Conservation (phyloP, 2,329 filamentous ascomycete species). For the Oidium heveae region DNA sequence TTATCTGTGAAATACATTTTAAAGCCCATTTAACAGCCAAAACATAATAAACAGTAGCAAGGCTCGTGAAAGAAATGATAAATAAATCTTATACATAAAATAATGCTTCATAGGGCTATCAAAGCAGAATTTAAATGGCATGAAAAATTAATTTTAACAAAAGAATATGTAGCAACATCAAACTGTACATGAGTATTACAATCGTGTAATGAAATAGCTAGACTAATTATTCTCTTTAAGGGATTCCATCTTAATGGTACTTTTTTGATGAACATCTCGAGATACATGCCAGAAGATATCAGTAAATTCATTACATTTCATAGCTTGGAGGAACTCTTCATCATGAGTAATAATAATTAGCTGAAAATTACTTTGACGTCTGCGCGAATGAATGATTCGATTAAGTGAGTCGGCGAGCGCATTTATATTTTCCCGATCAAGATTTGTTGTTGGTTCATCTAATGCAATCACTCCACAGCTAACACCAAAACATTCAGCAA, state of each 20-base stretch:
- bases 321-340: slow-evolving; percentile 78
- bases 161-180: too few relatives aligned
- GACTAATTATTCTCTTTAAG: background rate
- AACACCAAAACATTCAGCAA: slow-evolving; percentile 88
- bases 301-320: slow-evolving; percentile 83
- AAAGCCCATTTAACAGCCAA: too few relatives aligned
- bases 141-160: too few relatives aligned
- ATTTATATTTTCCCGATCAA: slow-evolving; percentile 85
- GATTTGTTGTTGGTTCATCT: slow-evolving; percentile 91
- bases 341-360: slow-evolving; percentile 97
- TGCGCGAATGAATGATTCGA: slow-evolving; percentile 61
- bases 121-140: too few relatives aligned
- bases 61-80: too few relatives aligned
- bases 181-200: too few relatives aligned
- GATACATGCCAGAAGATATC: slow-evolving; percentile 79
- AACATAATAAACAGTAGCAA: too few relatives aligned
- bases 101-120: too few relatives aligned
- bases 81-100: too few relatives aligned
- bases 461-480: slow-evolving; percentile 84
- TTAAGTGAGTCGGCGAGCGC: slow-evolving; percentile 66
- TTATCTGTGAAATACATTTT: too few relatives aligned
- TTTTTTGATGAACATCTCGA: slow-evolving; percentile 66
- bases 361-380: slow-evolving; percentile 84
- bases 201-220: background rate
- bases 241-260: slow-evolving; percentile 37